phyloP scores from a whole-genome alignment of 1,284 basidiomycete genomes.

The Leccinum insigne region DNA sequence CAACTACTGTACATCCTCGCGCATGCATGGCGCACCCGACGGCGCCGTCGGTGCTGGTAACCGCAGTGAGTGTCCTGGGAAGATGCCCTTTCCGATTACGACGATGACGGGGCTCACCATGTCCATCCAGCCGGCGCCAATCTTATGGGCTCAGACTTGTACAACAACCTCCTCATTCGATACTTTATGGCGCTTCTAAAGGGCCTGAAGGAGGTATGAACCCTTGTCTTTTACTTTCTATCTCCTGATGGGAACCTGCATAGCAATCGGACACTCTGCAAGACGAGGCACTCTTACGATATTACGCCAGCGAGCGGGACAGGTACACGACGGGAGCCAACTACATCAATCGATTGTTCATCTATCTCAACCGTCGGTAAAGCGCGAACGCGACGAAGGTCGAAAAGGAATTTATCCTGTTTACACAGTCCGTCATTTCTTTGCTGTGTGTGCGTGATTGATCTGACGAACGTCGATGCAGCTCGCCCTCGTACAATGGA shows the following conservation, averaged over 20 bases:
- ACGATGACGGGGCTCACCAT: slow-evolving; percentile 7
- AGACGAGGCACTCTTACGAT: slow-evolving; percentile 88
- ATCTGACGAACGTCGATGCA: slow-evolving; percentile 32
- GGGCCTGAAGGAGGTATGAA: slow-evolving; percentile 60
- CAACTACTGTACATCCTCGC: slow-evolving; percentile 95
- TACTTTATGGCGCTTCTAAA: slow-evolving; percentile 86
- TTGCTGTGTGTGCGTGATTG: neutral
- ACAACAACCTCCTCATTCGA: slow-evolving; percentile 83
- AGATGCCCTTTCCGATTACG: slow-evolving; percentile 26
- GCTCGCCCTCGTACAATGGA: slow-evolving; percentile 98
- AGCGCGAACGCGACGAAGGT: slow-evolving; percentile 97
- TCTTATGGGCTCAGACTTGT: slow-evolving; percentile 94
- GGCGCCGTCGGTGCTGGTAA: slow-evolving; percentile 44
- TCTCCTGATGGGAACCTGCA: slow-evolving; percentile 1
- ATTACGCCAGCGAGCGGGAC: slow-evolving; percentile 95
- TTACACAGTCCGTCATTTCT: slow-evolving; percentile 77
- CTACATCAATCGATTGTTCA: slow-evolving; percentile 95
- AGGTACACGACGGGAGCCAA: slow-evolving; percentile 96
- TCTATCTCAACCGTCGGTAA: slow-evolving; percentile 98
- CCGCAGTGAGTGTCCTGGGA: slow-evolving; percentile 51
- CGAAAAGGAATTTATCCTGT: slow-evolving; percentile 95
- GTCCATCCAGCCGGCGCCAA: slow-evolving; percentile 77
- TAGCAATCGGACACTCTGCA: slow-evolving; percentile 81
- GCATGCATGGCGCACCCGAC: slow-evolving; percentile 70
- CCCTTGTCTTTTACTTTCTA: slow-evolving; percentile 3